phyloP scores from a whole-genome alignment of 73 alveolate species.

The Vitrella brassicaformis region DNA sequence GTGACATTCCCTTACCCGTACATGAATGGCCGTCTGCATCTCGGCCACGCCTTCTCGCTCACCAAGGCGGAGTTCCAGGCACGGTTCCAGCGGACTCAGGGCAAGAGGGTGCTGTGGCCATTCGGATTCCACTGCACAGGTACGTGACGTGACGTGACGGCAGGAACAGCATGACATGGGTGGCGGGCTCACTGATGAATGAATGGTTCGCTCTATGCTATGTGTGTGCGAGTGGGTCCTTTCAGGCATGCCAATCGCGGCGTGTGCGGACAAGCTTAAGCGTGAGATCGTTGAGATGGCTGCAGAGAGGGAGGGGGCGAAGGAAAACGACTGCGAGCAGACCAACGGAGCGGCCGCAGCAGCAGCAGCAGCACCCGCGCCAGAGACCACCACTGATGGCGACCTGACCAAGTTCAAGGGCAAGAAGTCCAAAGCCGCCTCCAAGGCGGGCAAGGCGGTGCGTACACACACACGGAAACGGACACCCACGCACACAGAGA shows the following conservation, averaged over 20 bases:
- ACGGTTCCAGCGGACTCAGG: slow-evolving; percentile 77
- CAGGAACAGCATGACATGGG: too few species aligned
- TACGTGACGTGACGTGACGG: too few species aligned
- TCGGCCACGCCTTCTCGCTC: slow-evolving; percentile 89
- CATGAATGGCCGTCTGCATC: slow-evolving; percentile 93
- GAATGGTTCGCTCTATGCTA: too few species aligned
- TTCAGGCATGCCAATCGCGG: slow-evolving; percentile 87
- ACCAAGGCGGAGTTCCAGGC: slow-evolving; percentile 90
- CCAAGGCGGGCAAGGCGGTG: slow-evolving; percentile 35
- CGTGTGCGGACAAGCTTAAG: slow-evolving; percentile 86
- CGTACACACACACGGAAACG: too few species aligned
- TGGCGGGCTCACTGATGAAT: too few species aligned
- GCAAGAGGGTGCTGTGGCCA: slow-evolving; percentile 88
- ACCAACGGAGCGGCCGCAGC: not conserved
- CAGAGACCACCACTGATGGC: too few species aligned
- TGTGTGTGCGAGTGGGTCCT: too few species aligned
- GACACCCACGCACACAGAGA: too few species aligned
- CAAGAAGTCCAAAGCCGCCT: slow-evolving; percentile 28
- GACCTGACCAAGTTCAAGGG: slow-evolving; percentile 20
- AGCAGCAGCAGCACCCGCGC: not conserved
- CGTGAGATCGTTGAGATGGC: slow-evolving; percentile 50
- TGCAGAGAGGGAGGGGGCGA: not conserved
- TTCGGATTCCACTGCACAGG: slow-evolving; percentile 99
- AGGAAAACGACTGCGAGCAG: not conserved
- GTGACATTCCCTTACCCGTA: slow-evolving; percentile 97